phyloP scores from a whole-genome alignment of 805 yeast species.

The Sugiyamaella smithiae region DNA sequence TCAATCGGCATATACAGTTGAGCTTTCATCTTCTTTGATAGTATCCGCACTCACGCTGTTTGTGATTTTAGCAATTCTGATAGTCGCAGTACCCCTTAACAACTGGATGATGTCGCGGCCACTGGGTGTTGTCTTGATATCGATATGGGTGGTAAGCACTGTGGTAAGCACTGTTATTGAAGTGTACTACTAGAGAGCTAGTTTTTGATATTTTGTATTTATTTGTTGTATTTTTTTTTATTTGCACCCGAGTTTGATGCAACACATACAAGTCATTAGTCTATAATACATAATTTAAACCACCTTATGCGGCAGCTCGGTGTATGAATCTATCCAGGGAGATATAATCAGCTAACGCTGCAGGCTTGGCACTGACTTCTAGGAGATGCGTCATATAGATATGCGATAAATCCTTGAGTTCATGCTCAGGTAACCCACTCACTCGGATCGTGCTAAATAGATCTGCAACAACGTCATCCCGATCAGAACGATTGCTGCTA shows the following conservation, averaged over 20 bases:
- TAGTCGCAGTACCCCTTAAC: slow-evolving; percentile 41
- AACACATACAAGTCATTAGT: no score
- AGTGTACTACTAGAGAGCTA: neutral
- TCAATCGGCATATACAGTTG: slow-evolving; percentile 28
- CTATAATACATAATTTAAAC: neutral
- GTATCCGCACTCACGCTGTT: slow-evolving; percentile 44
- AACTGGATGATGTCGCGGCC: slow-evolving; percentile 42
- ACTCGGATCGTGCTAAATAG: slow-evolving; percentile 21
- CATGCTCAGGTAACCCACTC: slow-evolving; percentile 23
- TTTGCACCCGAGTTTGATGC: no score
- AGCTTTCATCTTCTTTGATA: slow-evolving; percentile 40
- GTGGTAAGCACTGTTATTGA: neutral
- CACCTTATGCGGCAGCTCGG: neutral
- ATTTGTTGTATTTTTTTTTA: no score
- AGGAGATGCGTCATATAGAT: slow-evolving; percentile 30
- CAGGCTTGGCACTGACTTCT: slow-evolving; percentile 5
- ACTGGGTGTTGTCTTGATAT: slow-evolving; percentile 41
- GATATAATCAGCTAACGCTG: slow-evolving; percentile 12
- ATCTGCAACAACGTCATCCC: neutral
- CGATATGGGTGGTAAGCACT: slow-evolving; percentile 38
- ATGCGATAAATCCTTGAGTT: slow-evolving; percentile 30
- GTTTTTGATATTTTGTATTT: no score
- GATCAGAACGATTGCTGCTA: slow-evolving; percentile 23
- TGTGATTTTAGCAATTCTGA: slow-evolving; percentile 38
- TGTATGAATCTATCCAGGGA: slow-evolving; percentile 12